Evolutionary conservation across 2,329 filamentous ascomycete species (phyloP), one percentile per base, ranked within the genome.

Genomic region (Sarocladium brachiariae): DNA sequence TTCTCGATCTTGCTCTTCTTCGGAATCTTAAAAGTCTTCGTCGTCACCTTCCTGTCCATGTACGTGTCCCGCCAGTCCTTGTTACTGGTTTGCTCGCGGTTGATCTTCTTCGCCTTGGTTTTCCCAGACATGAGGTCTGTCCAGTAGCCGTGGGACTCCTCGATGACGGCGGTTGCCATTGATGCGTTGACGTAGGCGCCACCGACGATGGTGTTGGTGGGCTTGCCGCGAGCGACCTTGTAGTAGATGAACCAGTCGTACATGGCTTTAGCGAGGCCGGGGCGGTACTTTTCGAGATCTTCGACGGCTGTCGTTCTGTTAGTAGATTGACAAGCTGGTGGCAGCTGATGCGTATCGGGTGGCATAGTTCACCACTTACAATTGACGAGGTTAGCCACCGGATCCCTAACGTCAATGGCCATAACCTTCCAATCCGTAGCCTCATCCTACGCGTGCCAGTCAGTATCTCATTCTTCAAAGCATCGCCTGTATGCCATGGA

Each of bases 391-490:
- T 55, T 50, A 2, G 68, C 64, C n/a, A 71, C 57, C 1, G 69
- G 65, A 24, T 71, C 69, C 1, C 63, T 62, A 16, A 68, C 54
- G 21, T 70, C 69, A 16, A 71, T 65, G 6, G 51, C 63, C 27
- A 71, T 62, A 39, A 70, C 59, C 45, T 71, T 71, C 69, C 68
- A 71, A 53, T 71, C 69, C 14, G 66, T 67, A 13, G 64, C 64
- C 53, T 57, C 64, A 35, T 50, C 66, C 66, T 66, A 18, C 0
- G 18, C 37, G 18, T 19, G 49, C 35, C 27, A 39, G 11, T 30
- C n/a, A n/a, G n/a, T n/a, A n/a, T n/a, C n/a, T n/a, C n/a, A n/a
- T n/a, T n/a, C n/a, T n/a, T n/a, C n/a, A n/a, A n/a, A n/a, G n/a
- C n/a, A n/a, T n/a, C n/a, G n/a, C n/a, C n/a, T n/a, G n/a, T n/a